Evolutionary conservation across 2,329 filamentous ascomycete species (phyloP).

Genomic region (Venturia aucupariae): DNA sequence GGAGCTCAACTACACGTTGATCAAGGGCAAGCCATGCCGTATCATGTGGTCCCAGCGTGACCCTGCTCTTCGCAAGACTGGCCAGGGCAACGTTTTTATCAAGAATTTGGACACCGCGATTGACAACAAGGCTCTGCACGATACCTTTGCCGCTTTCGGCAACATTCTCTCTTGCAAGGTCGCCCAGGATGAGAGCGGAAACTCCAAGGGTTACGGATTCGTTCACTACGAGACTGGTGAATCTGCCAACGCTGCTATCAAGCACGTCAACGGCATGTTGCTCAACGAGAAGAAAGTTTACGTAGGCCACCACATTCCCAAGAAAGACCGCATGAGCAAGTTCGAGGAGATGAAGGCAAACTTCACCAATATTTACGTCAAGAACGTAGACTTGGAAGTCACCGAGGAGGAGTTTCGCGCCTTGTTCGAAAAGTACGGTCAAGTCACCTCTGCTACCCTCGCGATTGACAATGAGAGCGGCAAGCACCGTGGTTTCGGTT

Average conservation of each 20-base stretch:
- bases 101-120: conserved; percentile 99
- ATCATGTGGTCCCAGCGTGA: conserved; percentile 99
- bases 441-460: conserved; percentile 91
- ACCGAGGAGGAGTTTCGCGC: conserved; percentile 91
- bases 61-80: conserved; percentile 96
- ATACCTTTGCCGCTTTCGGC: conserved; percentile 95
- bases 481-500: conserved; percentile 92
- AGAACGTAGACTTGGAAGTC: conserved; percentile 82
- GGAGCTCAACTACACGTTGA: conserved; percentile 98
- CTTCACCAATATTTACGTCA: conserved; percentile 99
- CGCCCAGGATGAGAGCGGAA: conserved; percentile 90
- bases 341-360: conserved; percentile 99
- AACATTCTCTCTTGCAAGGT: conserved; percentile 99
- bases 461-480: conserved; percentile 74
- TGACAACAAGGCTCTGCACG: conserved; percentile 99
- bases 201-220: conserved; percentile 98
- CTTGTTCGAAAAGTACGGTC: conserved; percentile 84
- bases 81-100: conserved; percentile 99
- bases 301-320: conserved; percentile 97
- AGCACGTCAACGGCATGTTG: conserved; percentile 99
- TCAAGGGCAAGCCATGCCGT: conserved; percentile 97
- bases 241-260: conserved; percentile 93
- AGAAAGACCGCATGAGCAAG: conserved; percentile 99
- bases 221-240: conserved; percentile 99
- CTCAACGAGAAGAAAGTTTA: conserved; percentile 99